These are phyloP conservation scores for Russula ochroleuca DNA, from an alignment of 768 basidiomycete species.

Conservation along the genomic window DNA sequence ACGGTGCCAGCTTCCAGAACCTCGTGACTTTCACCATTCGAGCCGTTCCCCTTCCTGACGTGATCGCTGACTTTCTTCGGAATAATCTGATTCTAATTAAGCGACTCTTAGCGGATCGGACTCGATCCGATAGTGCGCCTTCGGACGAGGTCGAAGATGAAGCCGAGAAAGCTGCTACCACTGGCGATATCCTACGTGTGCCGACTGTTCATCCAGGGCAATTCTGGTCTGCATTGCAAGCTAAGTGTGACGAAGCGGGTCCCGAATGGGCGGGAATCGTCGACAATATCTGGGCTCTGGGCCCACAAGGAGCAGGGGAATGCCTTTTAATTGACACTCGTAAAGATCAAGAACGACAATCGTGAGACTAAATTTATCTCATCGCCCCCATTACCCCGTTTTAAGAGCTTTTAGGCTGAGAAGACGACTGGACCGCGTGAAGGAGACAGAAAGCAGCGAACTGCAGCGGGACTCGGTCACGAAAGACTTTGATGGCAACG, in stretches of 20 bases:
- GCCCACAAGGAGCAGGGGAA: constrained; percentile 80
- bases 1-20: constrained; percentile 60
- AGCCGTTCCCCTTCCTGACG: constrained; percentile 71
- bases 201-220: constrained; percentile 66
- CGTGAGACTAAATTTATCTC: constrained; percentile 44
- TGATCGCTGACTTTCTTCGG: constrained; percentile 70
- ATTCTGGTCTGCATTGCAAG: constrained; percentile 72
- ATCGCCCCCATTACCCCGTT: constrained; percentile 4
- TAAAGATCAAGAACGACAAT: constrained; percentile 42
- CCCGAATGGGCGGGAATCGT: constrained; percentile 72
- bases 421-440: constrained; percentile 42
- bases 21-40: constrained; percentile 80
- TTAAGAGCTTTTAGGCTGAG: constrained; percentile 43
- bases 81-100: constrained; percentile 64
- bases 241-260: constrained; percentile 61
- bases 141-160: constrained; percentile 34
- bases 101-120: constrained; percentile 47
- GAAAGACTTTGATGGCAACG: constrained; percentile 70
- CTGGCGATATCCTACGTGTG: constrained; percentile 56
- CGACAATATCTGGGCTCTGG: constrained; percentile 85
- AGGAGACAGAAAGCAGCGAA: constrained; percentile 33
- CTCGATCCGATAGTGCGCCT: constrained; percentile 35
- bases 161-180: constrained; percentile 41
- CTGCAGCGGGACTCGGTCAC: constrained; percentile 27
- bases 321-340: constrained; percentile 81